phyloP scores from a whole-genome alignment of 1,284 basidiomycete genomes.

The Binderoboletus segoi region DNA sequence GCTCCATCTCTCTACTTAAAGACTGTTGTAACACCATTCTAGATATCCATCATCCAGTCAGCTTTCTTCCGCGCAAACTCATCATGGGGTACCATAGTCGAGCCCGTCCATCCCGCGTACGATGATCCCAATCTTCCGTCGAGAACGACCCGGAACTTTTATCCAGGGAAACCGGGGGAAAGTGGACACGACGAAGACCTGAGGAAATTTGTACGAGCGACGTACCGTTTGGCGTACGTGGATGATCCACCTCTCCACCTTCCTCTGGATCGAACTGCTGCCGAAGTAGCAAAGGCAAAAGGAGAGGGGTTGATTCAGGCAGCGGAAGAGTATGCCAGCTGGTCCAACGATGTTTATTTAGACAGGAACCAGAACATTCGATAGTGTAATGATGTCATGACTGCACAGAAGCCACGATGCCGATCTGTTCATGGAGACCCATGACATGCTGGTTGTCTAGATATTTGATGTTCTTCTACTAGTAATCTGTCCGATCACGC shows the following conservation, averaged over 20 bases:
- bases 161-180: constrained; percentile 5
- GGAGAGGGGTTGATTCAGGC: constrained; percentile 28
- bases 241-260: constrained; percentile 31
- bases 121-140: constrained; percentile 18
- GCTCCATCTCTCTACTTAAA: neutral
- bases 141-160: constrained; percentile 16
- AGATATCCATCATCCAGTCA: constrained; percentile 35
- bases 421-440: no score
- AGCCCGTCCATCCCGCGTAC: constrained; percentile 28
- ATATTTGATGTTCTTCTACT: no score
- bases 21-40: neutral
- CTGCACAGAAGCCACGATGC: no score
- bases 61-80: constrained; percentile 27
- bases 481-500: no score
- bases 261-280: constrained; percentile 26
- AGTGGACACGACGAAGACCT: constrained; percentile 21
- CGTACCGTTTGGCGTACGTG: constrained; percentile 22
- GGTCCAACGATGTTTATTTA: constrained; percentile 33
- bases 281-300: constrained; percentile 28
- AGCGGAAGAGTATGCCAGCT: constrained; percentile 31
- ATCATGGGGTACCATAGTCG: constrained; percentile 2
- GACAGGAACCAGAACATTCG: constrained; percentile 9
- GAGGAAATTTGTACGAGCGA: constrained; percentile 23
- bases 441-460: no score
- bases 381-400: no score